Base-by-base conservation (phyloP, 495 filamentous ascomycete genomes). In the Hamigera avellanea region DNA sequence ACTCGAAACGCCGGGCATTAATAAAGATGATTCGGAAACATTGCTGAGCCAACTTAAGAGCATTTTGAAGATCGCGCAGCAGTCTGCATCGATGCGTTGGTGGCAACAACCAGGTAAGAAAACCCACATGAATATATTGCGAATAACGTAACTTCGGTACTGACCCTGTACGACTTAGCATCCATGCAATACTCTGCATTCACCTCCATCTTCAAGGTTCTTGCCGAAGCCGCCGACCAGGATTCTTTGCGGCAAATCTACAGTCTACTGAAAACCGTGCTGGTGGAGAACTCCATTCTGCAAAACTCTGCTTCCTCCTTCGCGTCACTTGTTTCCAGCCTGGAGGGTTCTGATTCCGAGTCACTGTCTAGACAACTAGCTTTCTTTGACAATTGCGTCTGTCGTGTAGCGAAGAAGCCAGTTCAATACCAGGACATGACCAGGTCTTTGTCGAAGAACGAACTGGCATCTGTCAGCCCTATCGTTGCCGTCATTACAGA, bases 61-160 rank as follows among this genome's bases (percentile, higher is more conserved):
- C 46, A 60, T 88, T 19, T 66, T 93, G 8, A 66, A 76, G 30
- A 81, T 94, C 44, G 85, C 86, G 9, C 68, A 76, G 39, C 75
- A 75, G 44, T 89, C 85, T 8, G 74, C 83, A 12, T 74, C 75
- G 12, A 81, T 93, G 72, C 78, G 79, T 28, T 95, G 87, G 87
- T 91, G 73, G 64, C 69, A 77, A 36, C 76, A 79, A 41, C 62
- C 69, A 42, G 71, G 73, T 70, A 56, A 40, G 58, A 45, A 14
- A 19, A n/a, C n/a, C n/a, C n/a, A n/a, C n/a, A n/a, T n/a, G n/a
- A 19, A 8, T 27, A 14, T 26, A 17, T n/a, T 7, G 18, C 32
- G 0, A 13, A 21, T 27, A 12, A 40, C n/a, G n/a, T n/a, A n/a
- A n/a, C n/a, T n/a, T 15, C 18, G 6, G 2, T 33, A 36, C 27